Evolutionary conservation across 805 yeast genomes (phyloP), one percentile per base, ranked within the genome.

Genomic region (Brettanomyces nanus): DNA sequence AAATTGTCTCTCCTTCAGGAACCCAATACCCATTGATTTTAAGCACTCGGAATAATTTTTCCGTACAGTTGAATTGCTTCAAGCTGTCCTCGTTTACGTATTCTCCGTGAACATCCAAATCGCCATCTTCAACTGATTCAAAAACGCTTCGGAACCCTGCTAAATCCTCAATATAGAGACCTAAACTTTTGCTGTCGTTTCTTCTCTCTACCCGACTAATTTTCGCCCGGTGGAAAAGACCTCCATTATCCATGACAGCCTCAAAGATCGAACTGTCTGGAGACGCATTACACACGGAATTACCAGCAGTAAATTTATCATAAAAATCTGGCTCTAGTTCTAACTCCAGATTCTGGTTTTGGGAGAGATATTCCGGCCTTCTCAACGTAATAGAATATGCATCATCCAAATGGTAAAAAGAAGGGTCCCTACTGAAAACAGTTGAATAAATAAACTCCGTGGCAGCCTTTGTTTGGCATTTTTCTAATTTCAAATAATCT

Each of bases 351-450:
- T 60, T 27, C 7, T 22, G 20, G 3, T 15, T 43, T 4, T 45
- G 37, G 3, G 38, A 17, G 38, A 56, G 43, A 47, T 71, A 59
- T 0, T 40, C 20, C 2, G 83, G 81, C 38, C 63, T 57, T 1
- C 62, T 46, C 18, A 78, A 51, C 1, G 73, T 62, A 4, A 58
- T 47, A 14, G 46, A 46, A 51, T 62, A 72, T 13, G 54, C 47
- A 31, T 62, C 41, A 43, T 76, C 79, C 4, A 69, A 51, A 30
- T 61, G 58, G 46, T 75, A 77, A 2, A 75, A 50, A n/a, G 57
- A 51, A 1, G 41, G 27, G 30, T 56, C 51, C 58, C 64, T 60
- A 3, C 47, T 43, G 36, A 72, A 60, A 31, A 65, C 56, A 1
- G 54, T 53, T 0, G 81, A 74, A 52, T 48, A 39, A 52, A 64